Conservation (phyloP, 2,329 filamentous ascomycete genomes). For the Colletotrichum sojae region DNA sequence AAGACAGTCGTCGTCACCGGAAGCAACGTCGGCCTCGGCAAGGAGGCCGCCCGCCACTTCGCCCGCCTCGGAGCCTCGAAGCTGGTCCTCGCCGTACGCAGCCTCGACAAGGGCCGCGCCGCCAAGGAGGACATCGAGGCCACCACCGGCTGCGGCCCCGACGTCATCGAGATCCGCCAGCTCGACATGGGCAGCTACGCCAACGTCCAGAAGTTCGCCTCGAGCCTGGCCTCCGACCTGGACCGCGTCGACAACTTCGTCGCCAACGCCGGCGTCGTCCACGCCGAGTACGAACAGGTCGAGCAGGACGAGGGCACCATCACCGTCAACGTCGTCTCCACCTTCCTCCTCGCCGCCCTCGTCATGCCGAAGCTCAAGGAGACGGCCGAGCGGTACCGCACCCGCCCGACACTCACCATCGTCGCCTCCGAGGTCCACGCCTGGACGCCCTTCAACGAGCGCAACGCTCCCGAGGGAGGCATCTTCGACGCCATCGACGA, state of each 20-base stretch:
- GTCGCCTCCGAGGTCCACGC: slow-evolving; percentile 47
- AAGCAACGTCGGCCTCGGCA: slow-evolving; percentile 52
- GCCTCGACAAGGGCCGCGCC: slow-evolving; percentile 39
- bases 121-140: slow-evolving; percentile 55
- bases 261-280: slow-evolving; percentile 59
- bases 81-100: slow-evolving; percentile 42
- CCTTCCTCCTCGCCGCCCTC: slow-evolving; percentile 63
- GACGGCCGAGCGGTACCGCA: slow-evolving; percentile 46
- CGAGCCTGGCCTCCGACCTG: slow-evolving; percentile 51
- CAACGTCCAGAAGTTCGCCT: slow-evolving; percentile 61
- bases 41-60: slow-evolving; percentile 52
- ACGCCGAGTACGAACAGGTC: slow-evolving; percentile 47
- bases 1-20: slow-evolving; percentile 54
- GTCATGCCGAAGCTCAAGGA: slow-evolving; percentile 66
- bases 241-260: slow-evolving; percentile 60
- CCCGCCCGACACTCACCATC: slow-evolving; percentile 47
- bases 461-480: slow-evolving; percentile 43
- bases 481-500: slow-evolving; percentile 50
- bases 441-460: slow-evolving; percentile 47
- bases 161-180: slow-evolving; percentile 62
- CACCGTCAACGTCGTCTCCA: slow-evolving; percentile 68
- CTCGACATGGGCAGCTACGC: slow-evolving; percentile 64
- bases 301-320: slow-evolving; percentile 65
- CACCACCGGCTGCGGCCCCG: slow-evolving; percentile 43
- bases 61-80: slow-evolving; percentile 37